Evolutionary conservation across 2,329 filamentous ascomycete genomes (phyloP), one percentile per base, ranked within the genome.

Genomic region (Akanthomyces dipterigenus): DNA sequence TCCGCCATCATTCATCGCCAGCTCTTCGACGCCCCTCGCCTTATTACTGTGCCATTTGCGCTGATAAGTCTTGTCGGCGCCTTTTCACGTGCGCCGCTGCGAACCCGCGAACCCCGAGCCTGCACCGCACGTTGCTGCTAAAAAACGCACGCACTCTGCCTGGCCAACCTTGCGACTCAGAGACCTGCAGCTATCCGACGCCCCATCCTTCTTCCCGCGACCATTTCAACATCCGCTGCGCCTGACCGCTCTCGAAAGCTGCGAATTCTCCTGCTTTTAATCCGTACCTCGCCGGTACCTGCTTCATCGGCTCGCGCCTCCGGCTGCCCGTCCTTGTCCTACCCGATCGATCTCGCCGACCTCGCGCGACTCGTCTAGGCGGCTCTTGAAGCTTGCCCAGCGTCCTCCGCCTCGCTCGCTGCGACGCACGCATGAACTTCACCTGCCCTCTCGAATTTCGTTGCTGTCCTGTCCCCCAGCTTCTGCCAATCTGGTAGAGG

Each of bases 401-500:
- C 24, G 18, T 36, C 38, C 24, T 36, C 18, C n/a, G 20, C 46
- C 34, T 49, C 45, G 26, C 56, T 59, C 20, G n/a, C 42, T 20
- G n/a, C 49, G 49, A 48, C 58, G 28, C 28, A 45, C 49, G 28
- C 20, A 55, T 42, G 34, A 49, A 24, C 26, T 22, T 42, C 5
- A 20, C 36, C 26, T 24, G n/a, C 7, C 24, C 56, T 8, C 8
- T 20, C 18, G 26, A 16, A 26, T 38, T 26, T 22, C 36, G 31
- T 43, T 49, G 43, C 20, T 28, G 40, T 45, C 38, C 20, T 42
- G 9, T 11, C n/a, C 24, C 4, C 26, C n/a, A 31, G 59, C 42
- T 55, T 55, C 59, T 61, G 49, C 58, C 58, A 11, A 24, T 45
- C 49, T 18, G 60, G 51, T 51, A 62, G 60, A 48, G 53, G 60